Evolutionary conservation across 192 early-diverging fungal genomes (phyloP).

Genomic region (Backusella circina): DNA sequence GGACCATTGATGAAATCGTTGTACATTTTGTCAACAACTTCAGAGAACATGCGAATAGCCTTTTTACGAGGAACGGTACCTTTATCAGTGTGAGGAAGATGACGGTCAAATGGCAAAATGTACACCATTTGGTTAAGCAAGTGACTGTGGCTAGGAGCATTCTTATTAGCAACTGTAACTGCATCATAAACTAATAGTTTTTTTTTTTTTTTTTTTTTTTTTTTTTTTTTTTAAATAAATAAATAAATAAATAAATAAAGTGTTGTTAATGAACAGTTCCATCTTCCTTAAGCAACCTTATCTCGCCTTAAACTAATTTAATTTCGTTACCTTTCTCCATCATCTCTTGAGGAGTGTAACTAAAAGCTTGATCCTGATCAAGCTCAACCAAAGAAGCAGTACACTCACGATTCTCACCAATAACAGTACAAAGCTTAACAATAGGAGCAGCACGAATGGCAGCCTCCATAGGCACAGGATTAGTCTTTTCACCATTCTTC

Average conservation of each 20-base stretch:
- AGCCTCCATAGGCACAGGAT: constrained; percentile 25
- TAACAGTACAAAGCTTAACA: constrained; percentile 10
- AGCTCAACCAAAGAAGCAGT: constrained; percentile 11
- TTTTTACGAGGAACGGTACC: constrained; percentile 27
- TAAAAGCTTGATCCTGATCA: background rate
- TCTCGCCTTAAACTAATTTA: no score
- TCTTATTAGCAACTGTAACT: constrained; percentile 17
- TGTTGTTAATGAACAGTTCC: background rate
- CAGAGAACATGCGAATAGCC: constrained; percentile 43
- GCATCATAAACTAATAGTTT: constrained; percentile 2
- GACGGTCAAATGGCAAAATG: constrained; percentile 12
- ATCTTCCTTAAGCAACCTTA: background rate
- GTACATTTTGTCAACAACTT: constrained; percentile 54
- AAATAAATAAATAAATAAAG: background rate
- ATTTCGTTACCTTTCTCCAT: constrained; percentile 4
- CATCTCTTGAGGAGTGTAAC: background rate
- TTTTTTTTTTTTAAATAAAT: no score
- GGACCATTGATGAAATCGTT: constrained; percentile 25
- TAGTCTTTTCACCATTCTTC: constrained; percentile 36
- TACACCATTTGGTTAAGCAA: constrained; percentile 25
- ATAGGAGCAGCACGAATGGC: background rate
- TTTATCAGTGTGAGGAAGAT: constrained; percentile 17
- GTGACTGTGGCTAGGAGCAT: constrained; percentile 16
- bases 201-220: no score
- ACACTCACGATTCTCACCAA: constrained; percentile 12